Evolutionary conservation across 805 yeast species (phyloP).

Genomic region (Yarrowia sp.): DNA sequence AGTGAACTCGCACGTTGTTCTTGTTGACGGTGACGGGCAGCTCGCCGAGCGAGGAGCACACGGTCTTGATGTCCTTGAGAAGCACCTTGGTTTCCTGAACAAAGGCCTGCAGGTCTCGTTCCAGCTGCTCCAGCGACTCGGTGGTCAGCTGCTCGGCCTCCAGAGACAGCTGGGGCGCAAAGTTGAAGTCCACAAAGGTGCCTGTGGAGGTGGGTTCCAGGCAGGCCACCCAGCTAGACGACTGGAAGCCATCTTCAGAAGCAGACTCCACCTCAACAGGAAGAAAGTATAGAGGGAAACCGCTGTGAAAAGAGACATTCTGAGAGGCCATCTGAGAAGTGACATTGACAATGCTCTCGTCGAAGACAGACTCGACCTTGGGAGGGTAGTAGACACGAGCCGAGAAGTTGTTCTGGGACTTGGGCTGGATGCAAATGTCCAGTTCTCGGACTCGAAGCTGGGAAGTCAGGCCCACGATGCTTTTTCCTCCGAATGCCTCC

Average conservation of each 20-base stretch:
- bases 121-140: slow-evolving; percentile 54
- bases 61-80: slow-evolving; percentile 55
- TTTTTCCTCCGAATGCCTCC: slow-evolving; percentile 5
- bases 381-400: background rate
- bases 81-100: slow-evolving; percentile 52
- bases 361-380: slow-evolving; percentile 25
- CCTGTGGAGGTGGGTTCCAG: slow-evolving; percentile 34
- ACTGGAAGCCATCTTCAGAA: background rate
- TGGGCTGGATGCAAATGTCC: slow-evolving; percentile 12
- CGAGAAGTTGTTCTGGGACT: background rate
- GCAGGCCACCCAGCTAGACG: slow-evolving; percentile 23
- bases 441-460: slow-evolving; percentile 18
- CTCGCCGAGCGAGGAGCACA: slow-evolving; percentile 63
- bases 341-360: background rate
- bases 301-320: no score
- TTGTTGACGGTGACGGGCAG: slow-evolving; percentile 62
- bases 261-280: no score
- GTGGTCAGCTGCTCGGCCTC: slow-evolving; percentile 55
- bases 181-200: slow-evolving; percentile 63
- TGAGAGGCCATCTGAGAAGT: no score
- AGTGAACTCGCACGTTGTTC: slow-evolving; percentile 60
- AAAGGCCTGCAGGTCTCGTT: slow-evolving; percentile 49
- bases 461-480: slow-evolving; percentile 22
- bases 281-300: no score
- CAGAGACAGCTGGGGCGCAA: slow-evolving; percentile 52